Evolutionary conservation across 768 basidiomycete species (phyloP).

Genomic region (Hericium rajendrae): DNA sequence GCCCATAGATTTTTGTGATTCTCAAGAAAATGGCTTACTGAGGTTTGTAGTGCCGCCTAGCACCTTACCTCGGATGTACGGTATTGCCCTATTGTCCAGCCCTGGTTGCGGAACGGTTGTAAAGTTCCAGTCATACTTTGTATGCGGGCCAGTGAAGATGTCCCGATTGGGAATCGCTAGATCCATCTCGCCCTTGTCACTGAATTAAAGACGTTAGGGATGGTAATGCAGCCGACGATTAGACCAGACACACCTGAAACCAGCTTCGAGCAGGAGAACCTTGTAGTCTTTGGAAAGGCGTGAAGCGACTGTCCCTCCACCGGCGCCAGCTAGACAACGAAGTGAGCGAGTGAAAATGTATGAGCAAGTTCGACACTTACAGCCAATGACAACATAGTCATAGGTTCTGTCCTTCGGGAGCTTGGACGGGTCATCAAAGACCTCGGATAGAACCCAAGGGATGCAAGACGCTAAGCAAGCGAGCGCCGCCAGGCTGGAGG

Average conservation of each 20-base stretch:
- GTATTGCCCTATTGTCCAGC: conserved; percentile 2
- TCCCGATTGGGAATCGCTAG: background rate
- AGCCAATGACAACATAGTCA: background rate
- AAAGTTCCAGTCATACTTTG: conserved; percentile 13
- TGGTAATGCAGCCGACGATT: too few species aligned
- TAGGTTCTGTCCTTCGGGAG: background rate
- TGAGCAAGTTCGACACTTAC: background rate
- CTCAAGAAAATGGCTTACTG: conserved; percentile 6
- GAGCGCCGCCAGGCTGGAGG: too few species aligned
- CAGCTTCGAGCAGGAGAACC: conserved; percentile 15
- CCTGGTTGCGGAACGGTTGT: conserved; percentile 13
- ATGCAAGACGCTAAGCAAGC: too few species aligned
- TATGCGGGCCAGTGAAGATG: background rate
- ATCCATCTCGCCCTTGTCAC: background rate
- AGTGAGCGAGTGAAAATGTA: background rate
- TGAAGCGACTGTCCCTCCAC: conserved; percentile 12
- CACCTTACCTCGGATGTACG: conserved; percentile 11
- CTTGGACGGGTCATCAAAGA: background rate
- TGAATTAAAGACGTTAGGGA: background rate
- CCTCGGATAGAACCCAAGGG: too few species aligned
- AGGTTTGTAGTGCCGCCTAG: conserved; percentile 12
- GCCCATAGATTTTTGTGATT: background rate
- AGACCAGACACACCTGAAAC: background rate
- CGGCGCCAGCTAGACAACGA: conserved; percentile 7
- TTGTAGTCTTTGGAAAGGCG: conserved; percentile 7